Evolutionary conservation across 441 rosid genomes (phyloP).

Genomic region (Arabidopsis lyrata): DNA sequence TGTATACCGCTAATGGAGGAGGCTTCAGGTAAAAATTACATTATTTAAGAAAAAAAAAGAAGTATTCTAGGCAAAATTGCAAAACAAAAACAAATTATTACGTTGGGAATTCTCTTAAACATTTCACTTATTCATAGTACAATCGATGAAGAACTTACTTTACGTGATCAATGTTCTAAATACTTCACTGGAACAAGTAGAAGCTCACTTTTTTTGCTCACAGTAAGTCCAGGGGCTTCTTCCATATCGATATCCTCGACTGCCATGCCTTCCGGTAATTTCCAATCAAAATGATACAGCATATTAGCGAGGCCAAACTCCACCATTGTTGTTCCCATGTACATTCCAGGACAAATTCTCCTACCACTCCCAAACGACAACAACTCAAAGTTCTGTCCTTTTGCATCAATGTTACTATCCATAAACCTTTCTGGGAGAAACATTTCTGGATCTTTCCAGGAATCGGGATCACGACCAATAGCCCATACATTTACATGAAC

Average conservation of each 20-base stretch:
- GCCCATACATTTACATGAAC: slow-evolving; percentile 63
- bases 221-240: slow-evolving; percentile 50
- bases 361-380: slow-evolving; percentile 61
- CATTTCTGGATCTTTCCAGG: slow-evolving; percentile 58
- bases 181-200: slow-evolving; percentile 46
- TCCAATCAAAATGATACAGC: slow-evolving; percentile 55
- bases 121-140: not conserved
- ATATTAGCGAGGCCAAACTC: slow-evolving; percentile 58
- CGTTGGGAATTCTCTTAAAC: not conserved
- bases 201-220: slow-evolving; percentile 47
- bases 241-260: slow-evolving; percentile 48
- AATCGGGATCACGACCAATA: slow-evolving; percentile 59
- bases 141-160: not conserved
- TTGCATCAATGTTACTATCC: slow-evolving; percentile 52
- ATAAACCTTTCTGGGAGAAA: slow-evolving; percentile 61
- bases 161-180: not conserved
- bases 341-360: slow-evolving; percentile 55
- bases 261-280: slow-evolving; percentile 47
- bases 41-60: no score
- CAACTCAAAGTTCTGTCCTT: slow-evolving; percentile 61
- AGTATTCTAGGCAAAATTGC: not conserved
- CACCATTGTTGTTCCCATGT: slow-evolving; percentile 48
- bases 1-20: no score
- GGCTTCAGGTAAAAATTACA: no score
- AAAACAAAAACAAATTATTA: not conserved